Conservation (phyloP, 2,329 filamentous ascomycete species). For the Colletotrichum spinosum region DNA sequence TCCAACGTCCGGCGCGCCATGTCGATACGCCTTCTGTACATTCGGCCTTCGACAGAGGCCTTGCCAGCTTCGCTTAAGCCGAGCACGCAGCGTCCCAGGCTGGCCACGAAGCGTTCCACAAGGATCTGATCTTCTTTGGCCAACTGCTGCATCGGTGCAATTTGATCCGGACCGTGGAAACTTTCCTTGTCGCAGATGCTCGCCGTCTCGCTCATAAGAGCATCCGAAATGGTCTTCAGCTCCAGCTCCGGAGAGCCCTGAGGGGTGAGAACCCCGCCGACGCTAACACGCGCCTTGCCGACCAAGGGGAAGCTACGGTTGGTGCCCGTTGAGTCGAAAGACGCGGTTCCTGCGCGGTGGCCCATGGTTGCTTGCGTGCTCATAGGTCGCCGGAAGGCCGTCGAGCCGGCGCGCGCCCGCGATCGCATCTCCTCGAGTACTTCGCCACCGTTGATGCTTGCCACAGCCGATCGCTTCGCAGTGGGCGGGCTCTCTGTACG, state of each 20-base stretch:
- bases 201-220: constrained; percentile 60
- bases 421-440: constrained; percentile 37
- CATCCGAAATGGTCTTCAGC: constrained; percentile 59
- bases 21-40: constrained; percentile 79
- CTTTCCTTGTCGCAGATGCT: constrained; percentile 53
- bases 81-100: constrained; percentile 70
- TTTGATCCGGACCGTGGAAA: constrained; percentile 44
- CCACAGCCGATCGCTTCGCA: constrained; percentile 39
- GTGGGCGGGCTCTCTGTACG: constrained; percentile 34
- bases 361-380: constrained; percentile 53
- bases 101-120: constrained; percentile 70
- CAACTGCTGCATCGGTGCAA: constrained; percentile 59
- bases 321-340: constrained; percentile 68
- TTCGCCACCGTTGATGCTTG: constrained; percentile 43
- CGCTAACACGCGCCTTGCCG: constrained; percentile 60
- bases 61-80: constrained; percentile 66
- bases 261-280: constrained; percentile 60
- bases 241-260: constrained; percentile 61
- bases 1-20: constrained; percentile 80
- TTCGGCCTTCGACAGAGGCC: constrained; percentile 68
- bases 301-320: constrained; percentile 72
- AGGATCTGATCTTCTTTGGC: constrained; percentile 68
- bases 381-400: constrained; percentile 55
- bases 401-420: constrained; percentile 44
- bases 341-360: constrained; percentile 68